These are phyloP conservation scores for Sphaerobolus stellatus DNA, from an alignment of 1,284 basidiomycete species.

Conservation along the genomic window DNA sequence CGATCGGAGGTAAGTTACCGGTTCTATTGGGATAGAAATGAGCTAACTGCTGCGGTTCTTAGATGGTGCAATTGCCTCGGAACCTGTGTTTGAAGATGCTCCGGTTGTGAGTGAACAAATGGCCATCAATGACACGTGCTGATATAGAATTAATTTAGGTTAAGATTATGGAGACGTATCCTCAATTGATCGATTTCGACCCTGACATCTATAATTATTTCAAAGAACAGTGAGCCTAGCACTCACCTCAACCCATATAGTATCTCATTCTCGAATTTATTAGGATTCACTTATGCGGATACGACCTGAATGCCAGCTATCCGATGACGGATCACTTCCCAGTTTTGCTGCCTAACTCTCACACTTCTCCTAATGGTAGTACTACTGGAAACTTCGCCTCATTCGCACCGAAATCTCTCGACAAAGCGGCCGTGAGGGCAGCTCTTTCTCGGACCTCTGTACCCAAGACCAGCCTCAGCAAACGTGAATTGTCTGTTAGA, in stretches of 20 bases:
- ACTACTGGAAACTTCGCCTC: too few species aligned
- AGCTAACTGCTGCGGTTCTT: too few species aligned
- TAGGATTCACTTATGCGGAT: slow-evolving; percentile 62
- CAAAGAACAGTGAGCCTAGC: slow-evolving; percentile 38
- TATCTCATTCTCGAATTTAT: not conserved
- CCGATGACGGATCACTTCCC: slow-evolving; percentile 61
- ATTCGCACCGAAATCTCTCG: too few species aligned
- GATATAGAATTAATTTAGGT: slow-evolving; percentile 38
- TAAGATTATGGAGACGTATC: slow-evolving; percentile 63
- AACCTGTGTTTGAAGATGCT: slow-evolving; percentile 47
- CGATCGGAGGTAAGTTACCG: too few species aligned
- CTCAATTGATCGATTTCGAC: slow-evolving; percentile 71
- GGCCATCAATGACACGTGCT: not conserved
- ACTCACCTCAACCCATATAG: too few species aligned
- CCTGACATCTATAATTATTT: slow-evolving; percentile 64
- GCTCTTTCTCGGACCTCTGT: too few species aligned
- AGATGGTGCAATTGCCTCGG: slow-evolving; percentile 58
- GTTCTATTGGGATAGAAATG: too few species aligned
- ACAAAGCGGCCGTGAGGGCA: too few species aligned
- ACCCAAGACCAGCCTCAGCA: too few species aligned
- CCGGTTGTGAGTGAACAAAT: slow-evolving; percentile 46
- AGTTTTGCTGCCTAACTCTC: slow-evolving; percentile 12
- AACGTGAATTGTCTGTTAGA: too few species aligned
- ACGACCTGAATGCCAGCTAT: slow-evolving; percentile 67
- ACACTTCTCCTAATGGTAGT: too few species aligned